Conservation (phyloP, 345 rosid genomes). For the Salix exigua region DNA sequence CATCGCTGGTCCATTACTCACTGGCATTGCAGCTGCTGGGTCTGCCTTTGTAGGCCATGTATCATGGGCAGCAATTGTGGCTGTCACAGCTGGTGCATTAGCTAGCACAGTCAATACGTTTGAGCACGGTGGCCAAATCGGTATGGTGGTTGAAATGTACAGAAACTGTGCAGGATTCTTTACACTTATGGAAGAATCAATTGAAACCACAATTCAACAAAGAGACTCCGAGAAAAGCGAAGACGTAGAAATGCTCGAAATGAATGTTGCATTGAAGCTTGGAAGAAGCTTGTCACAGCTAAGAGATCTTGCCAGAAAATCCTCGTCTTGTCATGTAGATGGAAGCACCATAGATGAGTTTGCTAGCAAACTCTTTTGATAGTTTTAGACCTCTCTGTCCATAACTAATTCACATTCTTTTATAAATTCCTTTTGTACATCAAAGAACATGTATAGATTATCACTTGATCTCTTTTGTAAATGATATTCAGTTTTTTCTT, state of each 20-base stretch:
- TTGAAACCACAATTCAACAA: conserved; percentile 24
- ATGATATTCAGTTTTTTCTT: background rate
- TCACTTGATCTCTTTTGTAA: background rate
- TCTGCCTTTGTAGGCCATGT: conserved; percentile 20
- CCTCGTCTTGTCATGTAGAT: conserved; percentile 8
- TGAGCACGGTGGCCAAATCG: conserved; percentile 50
- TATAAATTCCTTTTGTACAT: background rate
- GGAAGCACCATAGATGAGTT: conserved; percentile 32
- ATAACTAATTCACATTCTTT: background rate
- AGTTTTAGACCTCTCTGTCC: background rate
- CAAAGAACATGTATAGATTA: background rate
- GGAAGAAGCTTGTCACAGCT: conserved; percentile 56
- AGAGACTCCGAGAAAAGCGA: conserved; percentile 26
- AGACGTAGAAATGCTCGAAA: conserved; percentile 37
- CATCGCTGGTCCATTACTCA: conserved; percentile 39
- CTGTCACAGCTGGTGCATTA: conserved; percentile 35
- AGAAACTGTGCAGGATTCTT: conserved; percentile 46
- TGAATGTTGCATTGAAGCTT: conserved; percentile 36
- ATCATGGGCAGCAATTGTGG: conserved; percentile 21
- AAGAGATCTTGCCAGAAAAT: conserved; percentile 32
- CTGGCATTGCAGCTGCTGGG: conserved; percentile 35
- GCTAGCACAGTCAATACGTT: conserved; percentile 31
- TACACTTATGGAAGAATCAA: conserved; percentile 26
- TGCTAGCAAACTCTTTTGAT: conserved; percentile 44
- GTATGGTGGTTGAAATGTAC: conserved; percentile 59